Conservation (phyloP, 2,329 filamentous ascomycete genomes). For the Didymella segeticola region DNA sequence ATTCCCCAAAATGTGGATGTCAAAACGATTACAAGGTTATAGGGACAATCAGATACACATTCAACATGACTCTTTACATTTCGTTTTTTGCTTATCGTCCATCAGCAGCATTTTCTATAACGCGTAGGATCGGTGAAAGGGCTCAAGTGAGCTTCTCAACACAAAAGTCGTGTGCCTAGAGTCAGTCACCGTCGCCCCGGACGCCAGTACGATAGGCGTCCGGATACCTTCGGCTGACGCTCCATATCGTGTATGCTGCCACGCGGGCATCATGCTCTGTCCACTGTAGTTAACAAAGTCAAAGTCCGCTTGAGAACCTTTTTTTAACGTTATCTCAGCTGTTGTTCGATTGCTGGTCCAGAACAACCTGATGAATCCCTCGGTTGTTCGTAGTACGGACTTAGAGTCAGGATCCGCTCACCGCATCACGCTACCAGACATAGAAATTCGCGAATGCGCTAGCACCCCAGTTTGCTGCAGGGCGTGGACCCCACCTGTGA, state of each 20-base stretch:
- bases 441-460: slow-evolving; percentile 16
- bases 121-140: background rate
- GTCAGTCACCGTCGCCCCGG: background rate
- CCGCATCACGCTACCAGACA: slow-evolving; percentile 12
- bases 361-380: background rate
- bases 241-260: background rate
- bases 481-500: slow-evolving; percentile 16
- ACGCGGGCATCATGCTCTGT: background rate
- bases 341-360: background rate
- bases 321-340: background rate
- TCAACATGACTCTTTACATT: slow-evolving; percentile 12
- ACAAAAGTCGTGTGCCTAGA: background rate
- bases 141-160: background rate
- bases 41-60: slow-evolving; percentile 9
- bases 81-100: background rate
- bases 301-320: background rate
- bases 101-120: background rate
- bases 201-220: background rate
- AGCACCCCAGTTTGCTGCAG: slow-evolving; percentile 9
- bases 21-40: slow-evolving; percentile 8
- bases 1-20: slow-evolving; percentile 13
- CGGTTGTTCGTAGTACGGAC: background rate
- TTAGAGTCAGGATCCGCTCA: slow-evolving; percentile 17
- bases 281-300: background rate
- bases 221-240: slow-evolving; percentile 5